Base-by-base conservation (phyloP, 2,329 filamentous ascomycete species). In the Curvularia eragrostidis region DNA sequence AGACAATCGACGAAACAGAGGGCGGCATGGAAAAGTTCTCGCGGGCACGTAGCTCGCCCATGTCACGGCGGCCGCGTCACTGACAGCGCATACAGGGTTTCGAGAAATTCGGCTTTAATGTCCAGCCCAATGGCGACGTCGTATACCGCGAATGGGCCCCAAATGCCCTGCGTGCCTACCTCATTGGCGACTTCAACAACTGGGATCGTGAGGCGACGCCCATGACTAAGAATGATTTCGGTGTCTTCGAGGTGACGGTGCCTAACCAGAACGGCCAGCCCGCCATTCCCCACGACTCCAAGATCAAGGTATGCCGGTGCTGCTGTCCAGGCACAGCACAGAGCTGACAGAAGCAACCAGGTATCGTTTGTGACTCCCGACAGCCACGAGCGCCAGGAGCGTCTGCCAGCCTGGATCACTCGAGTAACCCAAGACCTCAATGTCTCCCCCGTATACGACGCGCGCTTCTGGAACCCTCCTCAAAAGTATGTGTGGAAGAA, bases 81-180 rank as follows among this genome's bases (percentile, higher is more conserved):
- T 74, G 52, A 73, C 51, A n/a, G 32, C 46, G 19, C 28, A 28
- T 42, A 18, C 65, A 96, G 91, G 94, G 95, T 43, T 90, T 87
- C 62, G 92, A 98, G 73, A 89, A 84, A 62, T 97, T 91, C 73
- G 95, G 95, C 54, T 87, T 99, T 78, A 92, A 91, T 66, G 88
- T 95, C 59, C 84, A 89, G 73, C 81, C 86, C 52, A 88, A 96
- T 70, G 91, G 91, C 76, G 93, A 93, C 76, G 92, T 99, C 65
- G 83, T 84, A 56, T 99, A 99, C 78, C 86, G 92, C 67, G 95
- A 99, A 84, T 99, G 95, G 95, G 95, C 95, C 1, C 93, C 95
- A 24, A 96, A 93, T 81, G 94, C 93, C 52, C 82, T 87, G 39
- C 84, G 90, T 71, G 95, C 95, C 48, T 93, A 88, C 75, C 84